These are phyloP conservation scores for Luffa aegyptiaca DNA, from an alignment of 306 rosid genomes.

Conservation along the genomic window DNA sequence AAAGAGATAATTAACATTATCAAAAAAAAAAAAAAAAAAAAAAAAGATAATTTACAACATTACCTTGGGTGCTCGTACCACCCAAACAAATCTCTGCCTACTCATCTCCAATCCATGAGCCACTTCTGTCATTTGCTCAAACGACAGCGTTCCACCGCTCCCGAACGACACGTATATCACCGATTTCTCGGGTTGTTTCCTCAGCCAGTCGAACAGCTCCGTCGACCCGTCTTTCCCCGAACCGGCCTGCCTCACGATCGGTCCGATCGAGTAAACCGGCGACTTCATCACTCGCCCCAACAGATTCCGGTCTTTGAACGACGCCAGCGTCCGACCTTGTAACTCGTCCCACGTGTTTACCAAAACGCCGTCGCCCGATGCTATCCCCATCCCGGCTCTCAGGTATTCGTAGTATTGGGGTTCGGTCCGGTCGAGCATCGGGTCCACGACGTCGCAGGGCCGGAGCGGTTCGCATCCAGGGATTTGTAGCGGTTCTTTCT, in stretches of 20 bases:
- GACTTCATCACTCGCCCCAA: not conserved
- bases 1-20: no score
- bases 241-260: conserved; percentile 10
- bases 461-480: conserved; percentile 20
- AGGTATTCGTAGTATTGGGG: not conserved
- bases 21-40: no score
- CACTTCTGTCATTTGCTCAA: conserved; percentile 33
- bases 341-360: conserved; percentile 19
- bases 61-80: conserved; percentile 26
- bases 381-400: not conserved
- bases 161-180: conserved; percentile 46
- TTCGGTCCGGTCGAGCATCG: conserved; percentile 13
- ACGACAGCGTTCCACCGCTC: conserved; percentile 40
- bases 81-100: conserved; percentile 41
- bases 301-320: not conserved
- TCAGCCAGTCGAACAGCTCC: conserved; percentile 47
- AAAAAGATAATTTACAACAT: no score
- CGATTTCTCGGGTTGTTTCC: conserved; percentile 29
- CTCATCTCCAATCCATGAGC: conserved; percentile 52
- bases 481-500: conserved; percentile 3
- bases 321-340: not conserved
- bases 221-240: not conserved
- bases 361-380: conserved; percentile 13
- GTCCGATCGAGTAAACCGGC: conserved; percentile 26
- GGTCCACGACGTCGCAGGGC: conserved; percentile 7